Base-by-base conservation (phyloP, 306 rosid genomes). In the Leucaena leucocephala region DNA sequence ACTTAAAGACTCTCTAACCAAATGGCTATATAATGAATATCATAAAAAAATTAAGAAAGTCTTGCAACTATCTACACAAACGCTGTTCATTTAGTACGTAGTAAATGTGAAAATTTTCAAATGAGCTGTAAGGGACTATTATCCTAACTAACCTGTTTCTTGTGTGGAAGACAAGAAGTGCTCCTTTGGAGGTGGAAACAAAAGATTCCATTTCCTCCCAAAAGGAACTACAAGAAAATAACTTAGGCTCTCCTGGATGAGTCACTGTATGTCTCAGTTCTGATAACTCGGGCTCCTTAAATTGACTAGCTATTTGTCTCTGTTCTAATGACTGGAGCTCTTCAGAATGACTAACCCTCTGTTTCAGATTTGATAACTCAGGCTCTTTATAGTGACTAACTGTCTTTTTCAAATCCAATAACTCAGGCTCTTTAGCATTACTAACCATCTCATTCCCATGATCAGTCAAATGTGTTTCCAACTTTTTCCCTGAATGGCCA, bases 131-230 rank as follows among this genome's bases (percentile, higher is more conserved):
- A 3, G 48, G 21, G 72, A 48, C 33, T 73, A 75, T 27, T 27
- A 4, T 22, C 54, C 76, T 70, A 1, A 77, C 75, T 34, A 80
- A 94, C 98, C 97, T 94, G 89, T 86, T 91, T 85, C 61, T 87
- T 45, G 97, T 89, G 86, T 77, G 82, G n/a, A 88, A 83, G 75
- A 88, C 49, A 49, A 89, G 72, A 86, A 68, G 65, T 8, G 89
- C 83, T 83, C 88, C 97, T 79, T 84, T 83, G 79, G 89, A 79
- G 11, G 92, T 71, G 78, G 36, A 79, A 79, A 91, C 57, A 84
- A 89, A 92, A 74, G 91, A 83, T 84, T 89, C 85, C 81, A 91
- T 43, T 50, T 81, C 87, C 74, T 58, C 76, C 98, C 97, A 91
- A 82, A 94, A 90, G 64, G 89, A 88, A 80, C n/a, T 74, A 16